Conservation (phyloP, 768 basidiomycete species). For the Mycena leptocephala region DNA sequence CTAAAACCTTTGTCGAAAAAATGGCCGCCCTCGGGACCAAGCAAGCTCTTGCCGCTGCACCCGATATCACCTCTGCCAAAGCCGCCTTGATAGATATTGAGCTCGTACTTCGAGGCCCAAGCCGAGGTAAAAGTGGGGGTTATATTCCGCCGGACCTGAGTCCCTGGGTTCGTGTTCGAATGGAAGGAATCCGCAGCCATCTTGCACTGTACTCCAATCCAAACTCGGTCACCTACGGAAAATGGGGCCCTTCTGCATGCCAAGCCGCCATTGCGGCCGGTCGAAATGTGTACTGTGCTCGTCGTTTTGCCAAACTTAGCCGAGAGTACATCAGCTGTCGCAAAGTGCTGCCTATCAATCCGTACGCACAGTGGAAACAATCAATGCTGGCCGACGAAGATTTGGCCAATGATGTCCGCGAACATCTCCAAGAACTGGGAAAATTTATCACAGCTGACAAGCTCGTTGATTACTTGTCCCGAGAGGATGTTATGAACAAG, state of each 20-base stretch:
- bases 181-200: constrained; percentile 14
- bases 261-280: constrained; percentile 19
- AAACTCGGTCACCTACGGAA: constrained; percentile 8
- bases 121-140: constrained; percentile 13
- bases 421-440: constrained; percentile 14
- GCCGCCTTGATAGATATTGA: constrained; percentile 17
- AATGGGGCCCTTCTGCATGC: constrained; percentile 12
- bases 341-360: constrained; percentile 28
- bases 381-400: constrained; percentile 39
- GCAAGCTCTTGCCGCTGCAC: constrained; percentile 13
- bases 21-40: constrained; percentile 21
- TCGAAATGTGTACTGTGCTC: constrained; percentile 4
- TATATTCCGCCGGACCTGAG: background rate
- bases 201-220: constrained; percentile 14
- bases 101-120: constrained; percentile 14
- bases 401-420: constrained; percentile 31
- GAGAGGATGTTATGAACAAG: constrained; percentile 29
- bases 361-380: constrained; percentile 26
- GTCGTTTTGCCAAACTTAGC: constrained; percentile 4
- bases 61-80: constrained; percentile 24
- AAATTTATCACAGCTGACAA: constrained; percentile 42
- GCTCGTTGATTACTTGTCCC: constrained; percentile 36
- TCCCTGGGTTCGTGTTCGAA: constrained; percentile 19
- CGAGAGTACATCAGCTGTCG: constrained; percentile 16
- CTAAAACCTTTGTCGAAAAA: background rate